Percentiles rank a stretch among this genome's conserved stretches.
Evolutionary conservation across 805 yeast species (phyloP).

Genomic region (Candida pini): DNA sequence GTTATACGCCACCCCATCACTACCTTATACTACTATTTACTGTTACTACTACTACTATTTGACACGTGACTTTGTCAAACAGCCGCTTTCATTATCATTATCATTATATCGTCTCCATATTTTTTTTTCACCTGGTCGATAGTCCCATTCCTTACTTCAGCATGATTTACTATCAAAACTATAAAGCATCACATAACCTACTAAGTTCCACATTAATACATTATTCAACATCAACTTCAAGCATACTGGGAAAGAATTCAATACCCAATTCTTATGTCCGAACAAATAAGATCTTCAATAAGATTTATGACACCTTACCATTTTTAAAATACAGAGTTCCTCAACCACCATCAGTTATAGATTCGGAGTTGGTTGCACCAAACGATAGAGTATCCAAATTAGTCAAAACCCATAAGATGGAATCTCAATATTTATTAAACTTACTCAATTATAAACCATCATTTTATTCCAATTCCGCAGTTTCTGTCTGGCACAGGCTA

Average conservation of each 20-base stretch:
- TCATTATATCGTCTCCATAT: too few species aligned
- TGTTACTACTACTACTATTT: too few species aligned
- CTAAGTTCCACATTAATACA: conserved; percentile 15
- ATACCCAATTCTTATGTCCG: conserved; percentile 8
- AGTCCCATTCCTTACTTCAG: too few species aligned
- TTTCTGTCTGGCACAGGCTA: conserved; percentile 55
- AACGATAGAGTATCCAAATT: conserved; percentile 9
- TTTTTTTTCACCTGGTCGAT: too few species aligned
- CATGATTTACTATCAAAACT: conserved; percentile 17
- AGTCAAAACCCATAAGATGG: conserved; percentile 25
- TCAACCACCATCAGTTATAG: conserved; percentile 15
- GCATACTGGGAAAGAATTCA: conserved; percentile 3
- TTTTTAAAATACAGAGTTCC: conserved; percentile 19
- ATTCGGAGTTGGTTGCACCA: too few species aligned
- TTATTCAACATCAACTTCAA: conserved; percentile 11
- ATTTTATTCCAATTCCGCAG: conserved; percentile 27
- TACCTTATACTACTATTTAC: too few species aligned
- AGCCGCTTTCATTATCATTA: too few species aligned
- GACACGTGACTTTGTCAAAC: too few species aligned
- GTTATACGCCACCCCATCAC: too few species aligned
- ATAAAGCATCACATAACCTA: conserved; percentile 15
- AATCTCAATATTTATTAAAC: conserved; percentile 30
- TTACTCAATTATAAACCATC: conserved; percentile 29
- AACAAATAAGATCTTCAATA: conserved; percentile 11
- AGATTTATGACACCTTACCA: conserved; percentile 12